phyloP scores from a whole-genome alignment of 78 protist species.

The slime mould (Dictyostelium discoideum) region DNA sequence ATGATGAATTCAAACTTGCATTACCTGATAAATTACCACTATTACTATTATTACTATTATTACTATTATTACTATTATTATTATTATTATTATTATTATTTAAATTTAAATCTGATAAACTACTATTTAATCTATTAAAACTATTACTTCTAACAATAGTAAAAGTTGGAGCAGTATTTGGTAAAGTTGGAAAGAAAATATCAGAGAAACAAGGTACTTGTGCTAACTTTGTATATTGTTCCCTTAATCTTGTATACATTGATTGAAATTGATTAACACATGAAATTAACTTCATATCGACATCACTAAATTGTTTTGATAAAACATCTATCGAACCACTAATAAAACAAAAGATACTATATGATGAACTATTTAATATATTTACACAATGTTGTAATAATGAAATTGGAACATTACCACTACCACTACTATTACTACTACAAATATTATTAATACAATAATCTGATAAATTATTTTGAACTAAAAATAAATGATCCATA shows the following conservation, averaged over 20 bases:
- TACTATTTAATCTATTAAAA: not conserved
- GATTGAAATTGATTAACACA: not conserved
- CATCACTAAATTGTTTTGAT: conserved; percentile 1
- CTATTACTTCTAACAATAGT: not conserved
- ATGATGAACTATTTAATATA: conserved; percentile 44
- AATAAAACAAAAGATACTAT: conserved; percentile 52
- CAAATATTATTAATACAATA: not conserved
- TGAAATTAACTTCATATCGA: not conserved
- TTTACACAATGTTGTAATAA: conserved; percentile 6
- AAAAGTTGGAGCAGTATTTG: conserved; percentile 13
- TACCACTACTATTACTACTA: not conserved
- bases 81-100: not conserved
- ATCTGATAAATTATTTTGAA: not conserved
- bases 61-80: too few species aligned
- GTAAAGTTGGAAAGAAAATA: conserved; percentile 58
- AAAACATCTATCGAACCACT: conserved; percentile 19
- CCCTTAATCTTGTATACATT: conserved; percentile 10
- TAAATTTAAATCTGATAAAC: not conserved
- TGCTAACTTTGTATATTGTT: conserved; percentile 14
- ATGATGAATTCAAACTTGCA: not conserved
- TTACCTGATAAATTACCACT: not conserved
- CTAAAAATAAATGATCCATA: conserved; percentile 36
- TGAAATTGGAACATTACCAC: not conserved
- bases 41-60: not conserved
- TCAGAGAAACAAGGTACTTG: conserved; percentile 21